A percentile compares a stretch with the other conserved stretches of the same genome.
Evolutionary conservation across 2,329 filamentous ascomycete species (phyloP).

Genomic region (Claviceps capensis): DNA sequence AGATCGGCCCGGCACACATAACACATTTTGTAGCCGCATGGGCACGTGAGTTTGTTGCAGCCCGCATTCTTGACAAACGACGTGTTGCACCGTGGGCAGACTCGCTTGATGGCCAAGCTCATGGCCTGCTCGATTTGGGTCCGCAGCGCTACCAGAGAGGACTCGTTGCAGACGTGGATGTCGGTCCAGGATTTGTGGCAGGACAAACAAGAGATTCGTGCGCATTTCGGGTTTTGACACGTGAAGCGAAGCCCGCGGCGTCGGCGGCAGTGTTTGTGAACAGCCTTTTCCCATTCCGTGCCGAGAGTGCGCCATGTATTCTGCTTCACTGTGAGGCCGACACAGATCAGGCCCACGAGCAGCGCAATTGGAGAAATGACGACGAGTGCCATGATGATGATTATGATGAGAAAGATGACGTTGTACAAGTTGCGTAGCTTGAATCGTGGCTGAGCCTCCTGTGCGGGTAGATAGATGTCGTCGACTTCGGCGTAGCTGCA

Average conservation of each 20-base stretch:
- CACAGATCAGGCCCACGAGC: conserved; percentile 30
- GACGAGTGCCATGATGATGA: conserved; percentile 40
- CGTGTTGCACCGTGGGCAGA: conserved; percentile 81
- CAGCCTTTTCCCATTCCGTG: conserved; percentile 40
- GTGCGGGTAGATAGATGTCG: conserved; percentile 50
- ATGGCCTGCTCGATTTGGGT: conserved; percentile 87
- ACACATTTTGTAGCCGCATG: conserved; percentile 96
- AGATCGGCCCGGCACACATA: conserved; percentile 82
- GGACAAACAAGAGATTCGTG: conserved; percentile 59
- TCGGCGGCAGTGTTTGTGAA: conserved; percentile 55
- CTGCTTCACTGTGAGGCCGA: conserved; percentile 29
- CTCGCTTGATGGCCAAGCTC: conserved; percentile 86
- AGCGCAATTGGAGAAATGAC: conserved; percentile 40
- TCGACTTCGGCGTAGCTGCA: conserved; percentile 87
- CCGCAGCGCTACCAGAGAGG: conserved; percentile 64
- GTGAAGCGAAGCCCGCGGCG: conserved; percentile 63
- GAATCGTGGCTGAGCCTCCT: conserved; percentile 41
- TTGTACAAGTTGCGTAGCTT: conserved; percentile 36
- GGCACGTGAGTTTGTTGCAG: conserved; percentile 93
- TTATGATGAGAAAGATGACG: conserved; percentile 34
- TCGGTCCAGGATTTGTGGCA: conserved; percentile 78
- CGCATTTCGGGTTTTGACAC: conserved; percentile 59
- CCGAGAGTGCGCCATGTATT: conserved; percentile 28
- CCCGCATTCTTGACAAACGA: conserved; percentile 87
- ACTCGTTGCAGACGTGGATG: conserved; percentile 82